These are phyloP conservation scores for Lachnellula subtilissima DNA, from an alignment of 2,329 filamentous ascomycete species.

Conservation along the genomic window DNA sequence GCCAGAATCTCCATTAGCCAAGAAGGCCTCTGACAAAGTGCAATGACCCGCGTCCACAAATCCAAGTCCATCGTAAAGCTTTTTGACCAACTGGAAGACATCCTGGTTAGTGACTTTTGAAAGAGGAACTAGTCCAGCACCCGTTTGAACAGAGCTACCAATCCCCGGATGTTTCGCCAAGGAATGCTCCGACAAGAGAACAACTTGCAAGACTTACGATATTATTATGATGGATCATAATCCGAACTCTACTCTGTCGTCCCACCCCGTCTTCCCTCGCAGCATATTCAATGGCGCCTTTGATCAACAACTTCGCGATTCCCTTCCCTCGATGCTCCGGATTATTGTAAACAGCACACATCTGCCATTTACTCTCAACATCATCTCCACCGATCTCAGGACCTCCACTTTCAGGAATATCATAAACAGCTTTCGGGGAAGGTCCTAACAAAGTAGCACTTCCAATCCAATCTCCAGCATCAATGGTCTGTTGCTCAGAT, in stretches of 20 bases:
- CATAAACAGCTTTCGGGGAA: constrained; percentile 20
- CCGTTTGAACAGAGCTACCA: background rate
- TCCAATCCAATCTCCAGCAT: constrained; percentile 28
- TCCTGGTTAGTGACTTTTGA: too few relatives aligned
- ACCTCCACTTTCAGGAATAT: constrained; percentile 25
- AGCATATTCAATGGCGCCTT: constrained; percentile 19
- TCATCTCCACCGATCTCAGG: constrained; percentile 18
- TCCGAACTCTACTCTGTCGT: constrained; percentile 20
- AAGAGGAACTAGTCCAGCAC: too few relatives aligned
- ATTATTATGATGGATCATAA: constrained; percentile 31
- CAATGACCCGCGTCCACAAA: constrained; percentile 27
- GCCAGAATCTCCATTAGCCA: constrained; percentile 29
- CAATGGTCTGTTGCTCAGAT: constrained; percentile 16
- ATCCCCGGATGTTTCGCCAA: background rate
- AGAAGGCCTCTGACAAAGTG: constrained; percentile 30
- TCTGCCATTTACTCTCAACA: constrained; percentile 28
- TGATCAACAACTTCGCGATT: constrained; percentile 22
- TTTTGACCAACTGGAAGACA: constrained; percentile 17
- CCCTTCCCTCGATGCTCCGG: constrained; percentile 21
- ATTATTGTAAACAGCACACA: constrained; percentile 21
- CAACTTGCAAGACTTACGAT: background rate
- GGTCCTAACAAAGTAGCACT: constrained; percentile 32
- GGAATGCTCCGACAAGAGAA: background rate
- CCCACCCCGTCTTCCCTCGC: constrained; percentile 5
- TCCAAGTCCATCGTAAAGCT: constrained; percentile 27